Evolutionary conservation across 1,284 basidiomycete species (phyloP).

Genomic region (Ceratobasidium sp.): DNA sequence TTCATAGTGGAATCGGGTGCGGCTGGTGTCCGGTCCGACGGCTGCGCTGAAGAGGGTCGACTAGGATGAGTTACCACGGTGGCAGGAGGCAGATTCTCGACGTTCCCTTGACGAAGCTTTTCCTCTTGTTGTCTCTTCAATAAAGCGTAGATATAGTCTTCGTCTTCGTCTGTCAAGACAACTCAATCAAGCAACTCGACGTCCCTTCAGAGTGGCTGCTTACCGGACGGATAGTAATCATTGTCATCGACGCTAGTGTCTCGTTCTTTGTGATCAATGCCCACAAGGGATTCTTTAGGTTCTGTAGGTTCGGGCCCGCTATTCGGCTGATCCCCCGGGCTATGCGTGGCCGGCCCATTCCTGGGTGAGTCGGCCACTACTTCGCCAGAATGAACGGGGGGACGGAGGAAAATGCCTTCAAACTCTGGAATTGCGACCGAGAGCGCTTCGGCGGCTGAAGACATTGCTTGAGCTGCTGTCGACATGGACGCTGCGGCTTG

Average conservation of each 20-base stretch:
- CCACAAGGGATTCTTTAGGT: too few species aligned
- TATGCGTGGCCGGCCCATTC: background rate
- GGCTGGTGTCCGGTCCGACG: background rate
- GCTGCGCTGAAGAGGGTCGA: background rate
- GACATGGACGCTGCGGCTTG: constrained; percentile 5
- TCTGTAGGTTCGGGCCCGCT: background rate
- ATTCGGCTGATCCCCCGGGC: background rate
- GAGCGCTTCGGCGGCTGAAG: constrained; percentile 18
- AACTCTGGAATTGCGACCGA: background rate
- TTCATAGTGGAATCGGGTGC: too few species aligned
- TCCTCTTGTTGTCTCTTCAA: background rate
- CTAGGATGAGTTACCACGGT: background rate
- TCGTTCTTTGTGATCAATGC: too few species aligned
- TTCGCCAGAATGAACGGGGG: too few species aligned
- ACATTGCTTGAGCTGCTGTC: constrained; percentile 2
- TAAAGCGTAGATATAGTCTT: background rate
- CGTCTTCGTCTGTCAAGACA: background rate
- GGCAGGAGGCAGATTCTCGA: background rate
- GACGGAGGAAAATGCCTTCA: background rate
- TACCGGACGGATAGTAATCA: constrained; percentile 11
- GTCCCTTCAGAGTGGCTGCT: too few species aligned
- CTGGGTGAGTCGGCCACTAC: too few species aligned
- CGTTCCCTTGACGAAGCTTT: background rate
- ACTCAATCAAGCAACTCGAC: too few species aligned
- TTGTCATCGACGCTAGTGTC: background rate